Evolutionary conservation across 1,284 basidiomycete species (phyloP), one percentile per base, ranked within the genome.

Genomic region (Trichosporon faecale): DNA sequence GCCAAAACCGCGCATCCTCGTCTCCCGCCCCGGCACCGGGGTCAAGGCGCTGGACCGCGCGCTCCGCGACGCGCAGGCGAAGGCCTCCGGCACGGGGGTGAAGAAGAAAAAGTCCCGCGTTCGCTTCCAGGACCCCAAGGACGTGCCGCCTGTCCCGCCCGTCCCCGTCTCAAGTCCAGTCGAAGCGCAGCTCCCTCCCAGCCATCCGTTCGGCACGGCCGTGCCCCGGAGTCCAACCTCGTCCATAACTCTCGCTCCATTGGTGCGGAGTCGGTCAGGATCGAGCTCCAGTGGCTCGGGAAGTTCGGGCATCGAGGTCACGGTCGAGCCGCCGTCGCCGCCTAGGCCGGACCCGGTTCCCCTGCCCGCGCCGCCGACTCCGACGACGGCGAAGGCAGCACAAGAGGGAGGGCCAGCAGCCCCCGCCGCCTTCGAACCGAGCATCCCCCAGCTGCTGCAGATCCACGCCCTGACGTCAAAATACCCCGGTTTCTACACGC

Each of bases 401-500:
- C 64, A 16, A 31, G 61, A n/a, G 46, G 61, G 27, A 18, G 16
- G 25, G 16, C 23, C 40, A 9, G 12, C 55, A 9, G 49, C 52
- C 40, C 68, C 71, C 0, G 67, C 71, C 2, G 57, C 67, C 14
- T 73, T 70, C 55, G 65, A 66, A 44, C 70, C 72, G 8, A 61
- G 61, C 29, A 66, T 73, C 49, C 23, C 66, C 3, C 72, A 73
- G 52, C 69, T 66, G 33, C 66, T 67, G 9, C 70, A 67, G 65
- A 70, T 69, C 68, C 70, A 73, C 66, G 67, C 66, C 63, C 66
- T 73, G 16, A 46, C 66, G 31, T 57, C 29, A 16, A 73, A 71
- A 65, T 73, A 73, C 65, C 66, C 68, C 33, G 72, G 72, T 31
- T 73, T 70, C 68, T 73, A 73, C 31, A 35, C 70, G 16, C 70